Conservation (phyloP, 1,284 basidiomycete genomes). For the Wallemia mellicola region DNA sequence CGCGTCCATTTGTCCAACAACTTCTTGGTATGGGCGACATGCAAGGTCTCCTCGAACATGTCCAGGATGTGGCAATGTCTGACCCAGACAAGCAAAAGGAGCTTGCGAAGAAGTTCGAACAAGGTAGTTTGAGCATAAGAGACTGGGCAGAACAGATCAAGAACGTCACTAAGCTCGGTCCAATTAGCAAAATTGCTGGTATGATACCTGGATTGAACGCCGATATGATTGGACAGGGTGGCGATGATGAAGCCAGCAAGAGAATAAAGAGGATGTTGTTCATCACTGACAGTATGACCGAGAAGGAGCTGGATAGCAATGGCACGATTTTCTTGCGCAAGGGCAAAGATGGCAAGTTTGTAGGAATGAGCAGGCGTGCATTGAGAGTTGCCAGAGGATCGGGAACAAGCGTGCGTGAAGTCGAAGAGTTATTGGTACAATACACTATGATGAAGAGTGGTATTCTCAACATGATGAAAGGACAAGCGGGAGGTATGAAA, state of each 20-base stretch:
- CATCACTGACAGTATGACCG: constrained; percentile 95
- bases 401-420: constrained; percentile 85
- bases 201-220: constrained; percentile 94
- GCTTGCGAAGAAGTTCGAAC: constrained; percentile 90
- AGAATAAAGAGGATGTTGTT: constrained; percentile 96
- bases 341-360: constrained; percentile 44
- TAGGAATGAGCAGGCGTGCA: constrained; percentile 55
- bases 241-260: constrained; percentile 52
- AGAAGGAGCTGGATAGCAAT: constrained; percentile 24
- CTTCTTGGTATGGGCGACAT: constrained; percentile 84
- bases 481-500: constrained; percentile 90
- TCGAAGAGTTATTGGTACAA: constrained; percentile 81
- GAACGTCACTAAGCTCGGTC: constrained; percentile 97
- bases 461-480: constrained; percentile 21
- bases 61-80: constrained; percentile 73
- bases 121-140: constrained; percentile 81
- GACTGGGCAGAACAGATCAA: constrained; percentile 95
- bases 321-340: neutral
- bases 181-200: constrained; percentile 85
- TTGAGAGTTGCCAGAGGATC: constrained; percentile 69
- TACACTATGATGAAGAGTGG: constrained; percentile 78
- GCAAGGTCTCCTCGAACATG: constrained; percentile 86
- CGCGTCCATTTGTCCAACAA: constrained; percentile 91
- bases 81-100: constrained; percentile 93
- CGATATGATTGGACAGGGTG: constrained; percentile 59